These are phyloP conservation scores for Calonectria hongkongensis DNA, from an alignment of 2,329 filamentous ascomycete species.

Conservation along the genomic window DNA sequence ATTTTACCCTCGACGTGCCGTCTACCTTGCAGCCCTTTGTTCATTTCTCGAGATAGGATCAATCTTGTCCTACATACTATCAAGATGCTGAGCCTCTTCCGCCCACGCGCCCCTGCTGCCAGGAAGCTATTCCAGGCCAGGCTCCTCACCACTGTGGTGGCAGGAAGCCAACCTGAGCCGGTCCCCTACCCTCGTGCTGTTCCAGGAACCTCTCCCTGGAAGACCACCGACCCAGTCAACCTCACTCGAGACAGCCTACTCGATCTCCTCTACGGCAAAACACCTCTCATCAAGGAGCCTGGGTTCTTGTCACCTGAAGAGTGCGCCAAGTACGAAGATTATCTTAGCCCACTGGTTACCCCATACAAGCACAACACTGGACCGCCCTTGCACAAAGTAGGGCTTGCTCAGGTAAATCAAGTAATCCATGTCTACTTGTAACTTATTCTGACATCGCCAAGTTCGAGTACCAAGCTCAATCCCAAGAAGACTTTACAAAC, in stretches of 20 bases:
- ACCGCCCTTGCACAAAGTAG: constrained; percentile 13
- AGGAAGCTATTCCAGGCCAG: constrained; percentile 1
- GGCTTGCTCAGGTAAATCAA: constrained; percentile 7
- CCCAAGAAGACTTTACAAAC: constrained; percentile 7
- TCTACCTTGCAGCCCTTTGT: not conserved
- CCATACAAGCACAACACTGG: constrained; percentile 24
- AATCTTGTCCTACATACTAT: not conserved
- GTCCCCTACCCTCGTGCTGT: constrained; percentile 1
- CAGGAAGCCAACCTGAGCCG: not conserved
- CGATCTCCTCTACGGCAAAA: constrained; percentile 18
- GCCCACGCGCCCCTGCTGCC: constrained; percentile 7
- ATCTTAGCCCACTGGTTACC: not conserved
- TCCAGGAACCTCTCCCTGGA: constrained; percentile 5
- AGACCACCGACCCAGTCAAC: not conserved
- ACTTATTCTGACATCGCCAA: not conserved
- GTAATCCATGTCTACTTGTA: rapidly evolving
- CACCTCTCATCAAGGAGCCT: constrained; percentile 11
- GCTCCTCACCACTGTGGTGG: constrained; percentile 7
- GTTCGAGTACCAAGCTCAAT: constrained; percentile 20
- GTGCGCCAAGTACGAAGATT: constrained; percentile 17
- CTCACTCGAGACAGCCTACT: constrained; percentile 16
- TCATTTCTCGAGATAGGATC: not conserved
- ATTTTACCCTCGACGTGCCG: not conserved
- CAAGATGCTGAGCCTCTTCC: constrained; percentile 15
- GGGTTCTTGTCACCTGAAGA: constrained; percentile 6